Base-by-base conservation (phyloP, 2,329 filamentous ascomycete genomes). In the Hypoxylon sp. region DNA sequence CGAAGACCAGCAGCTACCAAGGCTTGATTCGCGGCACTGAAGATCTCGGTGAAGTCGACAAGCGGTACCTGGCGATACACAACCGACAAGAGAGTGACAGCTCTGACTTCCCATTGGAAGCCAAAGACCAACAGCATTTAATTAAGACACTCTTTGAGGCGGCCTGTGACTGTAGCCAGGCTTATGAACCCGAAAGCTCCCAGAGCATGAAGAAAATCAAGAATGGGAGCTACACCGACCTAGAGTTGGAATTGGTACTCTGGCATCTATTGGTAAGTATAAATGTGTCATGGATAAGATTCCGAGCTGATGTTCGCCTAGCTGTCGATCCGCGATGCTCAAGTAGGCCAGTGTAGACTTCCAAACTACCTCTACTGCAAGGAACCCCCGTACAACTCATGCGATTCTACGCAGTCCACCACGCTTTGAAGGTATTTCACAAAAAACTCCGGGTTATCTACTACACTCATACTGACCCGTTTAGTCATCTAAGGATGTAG, bases 261-360 rank as follows among this genome's bases (percentile, higher is more conserved):
- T 66, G 58, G 63, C 47, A 47, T 1, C 37, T 66, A 2, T 30
- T 62, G 23, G 63, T 62, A 58, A n/a, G 52, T 32, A 12, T 4
- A 55, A 11, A 5, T n/a, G n/a, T 14, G 11, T 7, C 12, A 27
- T 41, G 2, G 12, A 11, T 27, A 37, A 23, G 29, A 9, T 27
- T 23, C 9, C 5, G 5, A 7, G 9, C 52, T 65, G 30, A 65
- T 27, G 7, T 8, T 19, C 7, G 14, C 14, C 14, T 30, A 63
- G 58, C 6, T 55, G 14, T 58, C 59, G 2, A 59, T 48, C 7
- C 43, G 29, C 0, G 58, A 66, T 7, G 48, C 63, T 0, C 63
- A 66, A 12, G 5, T 8, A 1, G 63, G 63, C 1, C 7, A 46
- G 3, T 59, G 53, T 9, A 29, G 27, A 1, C 5, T 63, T 1